Evolutionary conservation across 495 filamentous ascomycete species (phyloP), one percentile per base, ranked within the genome.

Genomic region (Neurospora sp.): DNA sequence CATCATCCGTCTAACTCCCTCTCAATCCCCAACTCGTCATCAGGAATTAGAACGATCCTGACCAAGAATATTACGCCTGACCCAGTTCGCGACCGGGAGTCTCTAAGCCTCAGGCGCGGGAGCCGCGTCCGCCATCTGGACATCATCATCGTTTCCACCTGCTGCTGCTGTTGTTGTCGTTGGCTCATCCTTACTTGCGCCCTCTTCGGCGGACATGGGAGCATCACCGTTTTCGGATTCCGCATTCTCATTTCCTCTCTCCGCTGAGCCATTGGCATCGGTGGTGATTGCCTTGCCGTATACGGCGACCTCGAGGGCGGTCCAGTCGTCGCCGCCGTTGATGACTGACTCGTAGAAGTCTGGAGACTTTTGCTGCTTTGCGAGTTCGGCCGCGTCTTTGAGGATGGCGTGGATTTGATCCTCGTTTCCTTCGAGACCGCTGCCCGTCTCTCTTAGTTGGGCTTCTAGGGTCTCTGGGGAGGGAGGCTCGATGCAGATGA

Each of bases 401-500:
- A 95, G 77, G 40, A 88, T 80, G 78, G 86, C 86, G 74, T 84
- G 77, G 39, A 94, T 80, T 48, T 85, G 87, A 9, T 92, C 91
- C 71, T 92, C 91, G 4, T 82, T 82, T 72, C 92, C 53, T 37
- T 35, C 53, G 53, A 65, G 27, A 2, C 53, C 53, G 53, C 53
- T 86, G 4, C 88, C 90, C 7, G 87, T 78, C 4, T 87, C 73
- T n/a, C 71, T 84, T 53, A 94, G 79, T 69, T 90, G 83, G 73
- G 83, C 77, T 77, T 93, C 90, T 16, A 94, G 81, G 20, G 86
- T 84, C 37, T 91, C 86, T 31, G 89, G 61, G 3, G 85, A 87
- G 0, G 92, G 91, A 1, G 93, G 92, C 11, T 88, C 82, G 68
- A 96, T 81, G 79, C 95, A 93, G 46, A 95, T 77, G 76, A 91